Evolutionary conservation across 2,329 filamentous ascomycete genomes (phyloP).

Genomic region (Colletotrichum lindemuthianum): DNA sequence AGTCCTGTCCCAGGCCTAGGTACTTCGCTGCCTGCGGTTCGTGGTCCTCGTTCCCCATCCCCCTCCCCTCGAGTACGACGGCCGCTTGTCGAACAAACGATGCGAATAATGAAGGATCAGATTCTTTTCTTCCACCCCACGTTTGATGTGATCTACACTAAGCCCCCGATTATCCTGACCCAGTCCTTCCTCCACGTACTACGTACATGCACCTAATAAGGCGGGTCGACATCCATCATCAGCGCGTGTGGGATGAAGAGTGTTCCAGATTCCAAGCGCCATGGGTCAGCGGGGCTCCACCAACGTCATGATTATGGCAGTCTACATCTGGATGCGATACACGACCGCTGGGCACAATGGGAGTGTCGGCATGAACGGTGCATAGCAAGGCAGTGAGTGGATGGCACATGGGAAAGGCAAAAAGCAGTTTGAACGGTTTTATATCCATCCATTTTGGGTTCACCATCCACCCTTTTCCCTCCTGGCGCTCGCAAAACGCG

Average conservation of each 20-base stretch:
- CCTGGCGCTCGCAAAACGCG: not conserved
- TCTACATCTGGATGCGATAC: too few species aligned
- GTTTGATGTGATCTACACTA: not conserved
- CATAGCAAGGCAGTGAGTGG: not conserved
- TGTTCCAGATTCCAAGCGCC: not conserved
- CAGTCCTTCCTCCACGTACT: not conserved
- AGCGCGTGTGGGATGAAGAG: not conserved
- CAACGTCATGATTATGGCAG: slow-evolving; percentile 1
- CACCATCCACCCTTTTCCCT: not conserved
- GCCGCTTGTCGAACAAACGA: not conserved
- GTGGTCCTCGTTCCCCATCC: not conserved
- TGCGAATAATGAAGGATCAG: too few species aligned
- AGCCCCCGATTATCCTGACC: slow-evolving; percentile 1
- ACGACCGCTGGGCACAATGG: too few species aligned
- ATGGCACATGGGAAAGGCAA: not conserved
- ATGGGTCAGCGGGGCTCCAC: not conserved
- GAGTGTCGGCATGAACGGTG: not conserved
- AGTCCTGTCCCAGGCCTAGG: too few species aligned
- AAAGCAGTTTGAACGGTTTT: not conserved
- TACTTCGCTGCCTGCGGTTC: too few species aligned
- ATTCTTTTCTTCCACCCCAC: too few species aligned
- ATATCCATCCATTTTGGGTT: not conserved
- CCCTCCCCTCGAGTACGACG: not conserved
- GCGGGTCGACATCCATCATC: not conserved
- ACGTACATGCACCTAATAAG: slow-evolving; percentile 2